Evolutionary conservation across 139 green algal genomes (phyloP).

Genomic region (Picochlorum sp.): DNA sequence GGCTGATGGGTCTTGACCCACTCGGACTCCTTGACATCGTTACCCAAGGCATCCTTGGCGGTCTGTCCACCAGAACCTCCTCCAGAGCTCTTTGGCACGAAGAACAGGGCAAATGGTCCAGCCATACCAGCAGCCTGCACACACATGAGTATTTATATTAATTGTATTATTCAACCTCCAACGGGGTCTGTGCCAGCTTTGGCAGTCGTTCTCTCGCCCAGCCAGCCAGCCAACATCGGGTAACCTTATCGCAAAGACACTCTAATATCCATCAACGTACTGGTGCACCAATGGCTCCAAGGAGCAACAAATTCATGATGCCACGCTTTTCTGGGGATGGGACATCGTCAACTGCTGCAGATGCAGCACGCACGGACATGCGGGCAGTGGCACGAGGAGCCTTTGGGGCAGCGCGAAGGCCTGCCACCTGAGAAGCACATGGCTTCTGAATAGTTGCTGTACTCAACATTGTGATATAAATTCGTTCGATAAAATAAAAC

Average conservation of each 20-base stretch:
- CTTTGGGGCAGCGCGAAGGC: not conserved
- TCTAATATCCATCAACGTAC: not conserved
- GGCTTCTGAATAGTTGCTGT: conserved; percentile 3
- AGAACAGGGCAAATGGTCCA: conserved; percentile 7
- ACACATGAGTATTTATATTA: not conserved
- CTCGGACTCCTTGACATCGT: conserved; percentile 67
- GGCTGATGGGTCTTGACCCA: conserved; percentile 84
- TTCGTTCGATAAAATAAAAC: too few species aligned
- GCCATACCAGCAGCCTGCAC: not conserved
- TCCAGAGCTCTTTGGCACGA: conserved; percentile 1
- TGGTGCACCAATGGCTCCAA: conserved; percentile 11
- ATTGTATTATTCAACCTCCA: too few species aligned
- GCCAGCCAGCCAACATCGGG: too few species aligned
- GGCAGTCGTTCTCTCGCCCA: too few species aligned
- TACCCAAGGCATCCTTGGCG: conserved; percentile 95
- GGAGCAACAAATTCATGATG: conserved; percentile 11
- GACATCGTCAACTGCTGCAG: conserved; percentile 10
- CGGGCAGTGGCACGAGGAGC: not conserved
- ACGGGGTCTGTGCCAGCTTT: too few species aligned
- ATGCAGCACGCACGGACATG: conserved; percentile 5
- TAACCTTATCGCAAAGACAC: too few species aligned
- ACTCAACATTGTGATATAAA: too few species aligned
- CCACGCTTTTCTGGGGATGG: conserved; percentile 5
- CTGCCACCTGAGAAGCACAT: not conserved
- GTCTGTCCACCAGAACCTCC: conserved; percentile 61